Evolutionary conservation across 768 basidiomycete species (phyloP).

Genomic region (Erythrobasidium yunnanense): DNA sequence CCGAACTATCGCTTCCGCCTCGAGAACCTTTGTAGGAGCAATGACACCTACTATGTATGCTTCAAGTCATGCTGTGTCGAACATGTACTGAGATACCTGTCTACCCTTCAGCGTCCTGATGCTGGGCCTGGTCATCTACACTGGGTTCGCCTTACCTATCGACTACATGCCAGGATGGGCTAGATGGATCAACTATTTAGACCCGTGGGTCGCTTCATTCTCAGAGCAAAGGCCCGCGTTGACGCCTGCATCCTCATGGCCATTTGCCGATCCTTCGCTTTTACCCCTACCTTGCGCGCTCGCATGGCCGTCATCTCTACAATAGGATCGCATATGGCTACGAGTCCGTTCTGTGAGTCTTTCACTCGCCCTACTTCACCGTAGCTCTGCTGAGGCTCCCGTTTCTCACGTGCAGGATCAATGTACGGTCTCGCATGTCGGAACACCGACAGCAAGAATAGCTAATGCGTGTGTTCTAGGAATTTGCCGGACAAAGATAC

Average conservation of each 20-base stretch:
- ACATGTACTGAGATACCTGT: slow-evolving; percentile 37
- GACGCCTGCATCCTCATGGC: too few relatives aligned
- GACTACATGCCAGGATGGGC: slow-evolving; percentile 42
- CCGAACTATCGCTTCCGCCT: slow-evolving; percentile 35
- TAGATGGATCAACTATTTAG: slow-evolving; percentile 53
- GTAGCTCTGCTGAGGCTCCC: too few relatives aligned
- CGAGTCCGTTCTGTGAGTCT: slow-evolving; percentile 56
- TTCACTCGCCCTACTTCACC: too few relatives aligned
- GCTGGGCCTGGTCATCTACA: slow-evolving; percentile 43
- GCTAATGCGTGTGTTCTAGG: slow-evolving; percentile 90
- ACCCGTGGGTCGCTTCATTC: too few relatives aligned
- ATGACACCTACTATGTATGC: slow-evolving; percentile 33
- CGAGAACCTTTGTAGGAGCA: slow-evolving; percentile 14
- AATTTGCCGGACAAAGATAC: too few relatives aligned
- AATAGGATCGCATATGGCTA: slow-evolving; percentile 70
- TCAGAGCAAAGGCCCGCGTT: too few relatives aligned
- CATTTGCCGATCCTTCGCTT: too few relatives aligned
- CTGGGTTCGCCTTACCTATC: slow-evolving; percentile 41
- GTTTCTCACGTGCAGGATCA: too few relatives aligned
- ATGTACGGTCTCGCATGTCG: too few relatives aligned
- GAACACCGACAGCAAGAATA: too few relatives aligned
- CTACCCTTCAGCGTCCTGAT: slow-evolving; percentile 42
- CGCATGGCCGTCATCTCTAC: too few relatives aligned
- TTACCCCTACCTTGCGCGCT: too few relatives aligned
- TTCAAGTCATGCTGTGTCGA: neutral